phyloP scores from a whole-genome alignment of 2,329 filamentous ascomycete genomes.

The Curvularia lunata region DNA sequence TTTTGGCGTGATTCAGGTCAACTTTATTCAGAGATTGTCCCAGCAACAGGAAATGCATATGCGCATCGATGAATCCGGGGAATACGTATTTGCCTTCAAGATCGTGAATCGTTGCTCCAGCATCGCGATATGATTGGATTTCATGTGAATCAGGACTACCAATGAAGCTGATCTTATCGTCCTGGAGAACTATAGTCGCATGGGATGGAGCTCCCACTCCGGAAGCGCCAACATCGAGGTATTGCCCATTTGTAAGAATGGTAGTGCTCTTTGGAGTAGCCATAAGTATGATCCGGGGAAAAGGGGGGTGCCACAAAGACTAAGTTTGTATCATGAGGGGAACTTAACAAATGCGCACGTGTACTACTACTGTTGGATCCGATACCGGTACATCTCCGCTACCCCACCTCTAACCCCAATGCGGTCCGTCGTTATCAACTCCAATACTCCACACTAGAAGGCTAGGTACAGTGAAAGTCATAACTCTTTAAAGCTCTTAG shows the following conservation, averaged over 20 bases:
- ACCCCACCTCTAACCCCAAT: conserved; percentile 2
- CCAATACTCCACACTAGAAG: not conserved
- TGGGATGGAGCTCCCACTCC: conserved; percentile 16
- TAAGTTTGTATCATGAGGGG: conserved; percentile 11
- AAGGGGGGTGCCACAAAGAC: not conserved
- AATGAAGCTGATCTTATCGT: conserved; percentile 52
- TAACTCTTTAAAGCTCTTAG: not conserved
- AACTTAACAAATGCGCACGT: not conserved
- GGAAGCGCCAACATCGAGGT: conserved; percentile 27
- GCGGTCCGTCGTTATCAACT: conserved; percentile 1
- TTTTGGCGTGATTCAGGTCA: conserved; percentile 55
- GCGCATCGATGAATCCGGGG: conserved; percentile 64
- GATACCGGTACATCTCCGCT: conserved; percentile 16
- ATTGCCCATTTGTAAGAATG: conserved; percentile 38
- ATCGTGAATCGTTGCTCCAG: conserved; percentile 38
- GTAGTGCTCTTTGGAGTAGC: conserved; percentile 13
- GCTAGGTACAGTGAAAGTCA: not conserved
- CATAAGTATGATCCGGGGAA: conserved; percentile 23
- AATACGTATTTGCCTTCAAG: conserved; percentile 53
- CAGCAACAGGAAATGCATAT: conserved; percentile 64
- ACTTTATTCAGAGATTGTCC: conserved; percentile 62
- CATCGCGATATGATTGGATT: conserved; percentile 34
- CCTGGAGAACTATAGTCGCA: conserved; percentile 50
- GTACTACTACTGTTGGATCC: conserved; percentile 18
- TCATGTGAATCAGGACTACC: conserved; percentile 37